Base-by-base conservation (phyloP, 371 early-diverging fungal species). In the Rhizomucor pusillus region DNA sequence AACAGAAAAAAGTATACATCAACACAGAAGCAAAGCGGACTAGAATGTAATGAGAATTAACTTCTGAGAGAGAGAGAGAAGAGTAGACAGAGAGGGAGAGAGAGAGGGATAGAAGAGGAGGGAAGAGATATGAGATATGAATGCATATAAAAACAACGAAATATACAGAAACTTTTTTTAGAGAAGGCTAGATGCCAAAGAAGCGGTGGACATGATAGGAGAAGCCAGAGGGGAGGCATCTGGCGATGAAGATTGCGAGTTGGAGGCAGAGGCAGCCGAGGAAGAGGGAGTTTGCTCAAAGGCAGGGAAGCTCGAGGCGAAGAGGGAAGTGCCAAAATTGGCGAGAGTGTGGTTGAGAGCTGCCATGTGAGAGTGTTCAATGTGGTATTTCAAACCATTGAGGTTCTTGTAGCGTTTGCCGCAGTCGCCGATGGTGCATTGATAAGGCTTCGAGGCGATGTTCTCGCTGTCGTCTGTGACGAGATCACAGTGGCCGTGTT, bases 321-420 rank as follows among this genome's bases (percentile, higher is more conserved):
- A 71, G 16, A 75, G 43, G 13, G 71, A 59, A 12, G 71, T 65
- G 19, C 72, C 69, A 66, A 75, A 71, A n/a, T 60, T 61, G 51
- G 77, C 71, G 49, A 77, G 57, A 9, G 77, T 77, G 48, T 77
- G 71, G 41, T 73, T 73, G 11, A 77, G 58, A 39, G 74, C 77
- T 25, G 71, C 71, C 67, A 77, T 69, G 55, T 97, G 97, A 20
- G 89, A 87, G 58, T 93, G 92, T 58, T 90, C 90, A 55, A 96
- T 83, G 59, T 97, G 97, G 66, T 97, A 97, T 67, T 96, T 96
- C 63, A 99, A 84, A 11, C 99, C 99, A 69, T 97, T 98, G 59
- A 93, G 71, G 69, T 99, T 99, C 80, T 75, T 73, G 60, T 77
- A 71, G 35, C 72, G 55, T 47, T 70, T 69, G 43, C 74, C 72